Conservation (phyloP, 345 rosid genomes). For the Hibiscus mutabilis region DNA sequence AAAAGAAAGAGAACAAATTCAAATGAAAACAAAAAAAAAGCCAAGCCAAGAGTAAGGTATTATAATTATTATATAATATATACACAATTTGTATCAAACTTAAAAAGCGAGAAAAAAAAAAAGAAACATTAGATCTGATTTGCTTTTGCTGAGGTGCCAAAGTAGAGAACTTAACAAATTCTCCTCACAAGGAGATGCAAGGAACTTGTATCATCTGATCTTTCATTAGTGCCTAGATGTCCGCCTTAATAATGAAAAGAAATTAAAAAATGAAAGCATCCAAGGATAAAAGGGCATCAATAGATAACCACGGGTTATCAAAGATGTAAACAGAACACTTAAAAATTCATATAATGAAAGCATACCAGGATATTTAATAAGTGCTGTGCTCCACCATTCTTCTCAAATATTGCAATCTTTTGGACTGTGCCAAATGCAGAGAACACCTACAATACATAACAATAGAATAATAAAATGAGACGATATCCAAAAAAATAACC, state of each 20-base stretch:
- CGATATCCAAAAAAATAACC: not conserved
- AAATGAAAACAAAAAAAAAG: too few relatives aligned
- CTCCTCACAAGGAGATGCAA: not conserved
- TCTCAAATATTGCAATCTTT: slow-evolving; percentile 94
- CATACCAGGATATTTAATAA: slow-evolving; percentile 83
- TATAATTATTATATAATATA: too few relatives aligned
- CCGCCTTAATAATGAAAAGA: not conserved
- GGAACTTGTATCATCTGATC: not conserved
- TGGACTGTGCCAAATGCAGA: slow-evolving; percentile 85
- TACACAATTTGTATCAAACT: too few relatives aligned
- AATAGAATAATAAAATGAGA: not conserved
- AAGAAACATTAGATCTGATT: too few relatives aligned
- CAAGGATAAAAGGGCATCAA: not conserved
- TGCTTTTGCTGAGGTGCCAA: not conserved
- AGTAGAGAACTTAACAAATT: not conserved
- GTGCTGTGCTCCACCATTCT: slow-evolving; percentile 95
- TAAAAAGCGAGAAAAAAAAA: too few relatives aligned
- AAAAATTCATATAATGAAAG: slow-evolving; percentile 12
- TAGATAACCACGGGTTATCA: not conserved
- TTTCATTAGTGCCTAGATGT: not conserved
- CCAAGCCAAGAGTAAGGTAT: too few relatives aligned
- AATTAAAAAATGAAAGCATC: not conserved
- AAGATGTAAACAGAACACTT: not conserved
- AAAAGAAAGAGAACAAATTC: too few relatives aligned
- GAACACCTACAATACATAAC: slow-evolving; percentile 49